These are phyloP conservation scores for Aspergillus sp. DNA, from an alignment of 2,329 filamentous ascomycete species.

Conservation along the genomic window DNA sequence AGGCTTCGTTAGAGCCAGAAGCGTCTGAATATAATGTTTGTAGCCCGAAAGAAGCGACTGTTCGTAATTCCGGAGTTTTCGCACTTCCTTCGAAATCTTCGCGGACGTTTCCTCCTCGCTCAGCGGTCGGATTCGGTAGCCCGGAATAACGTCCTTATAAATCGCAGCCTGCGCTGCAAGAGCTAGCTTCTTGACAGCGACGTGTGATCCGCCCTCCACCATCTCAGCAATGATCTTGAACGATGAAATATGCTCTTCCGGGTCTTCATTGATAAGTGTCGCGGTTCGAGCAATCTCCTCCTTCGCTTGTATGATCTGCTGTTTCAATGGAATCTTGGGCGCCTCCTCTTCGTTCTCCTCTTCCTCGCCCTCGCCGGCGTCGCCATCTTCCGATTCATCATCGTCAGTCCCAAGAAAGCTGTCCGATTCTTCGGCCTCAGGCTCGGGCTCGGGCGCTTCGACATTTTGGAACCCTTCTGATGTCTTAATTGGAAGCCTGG, in stretches of 20 bases:
- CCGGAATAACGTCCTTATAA: conserved; percentile 94
- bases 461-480: conserved; percentile 72
- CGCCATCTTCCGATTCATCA: conserved; percentile 46
- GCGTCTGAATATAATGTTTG: conserved; percentile 75
- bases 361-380: conserved; percentile 41
- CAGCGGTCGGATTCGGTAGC: conserved; percentile 86
- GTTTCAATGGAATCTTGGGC: conserved; percentile 68
- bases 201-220: conserved; percentile 60
- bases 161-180: conserved; percentile 84
- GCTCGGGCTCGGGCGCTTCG: conserved; percentile 43
- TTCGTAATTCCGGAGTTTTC: conserved; percentile 78
- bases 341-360: conserved; percentile 52
- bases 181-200: conserved; percentile 79
- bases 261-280: conserved; percentile 79
- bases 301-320: conserved; percentile 84
- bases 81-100: conserved; percentile 90
- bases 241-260: conserved; percentile 80
- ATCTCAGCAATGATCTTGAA: conserved; percentile 78
- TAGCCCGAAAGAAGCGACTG: conserved; percentile 84
- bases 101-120: conserved; percentile 71
- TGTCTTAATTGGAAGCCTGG: conserved; percentile 82
- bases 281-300: conserved; percentile 89
- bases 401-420: conserved; percentile 64
- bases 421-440: conserved; percentile 56
- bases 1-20: conserved; percentile 66